Conservation (phyloP, 2,329 filamentous ascomycete genomes). For the Boeremia exigua region DNA sequence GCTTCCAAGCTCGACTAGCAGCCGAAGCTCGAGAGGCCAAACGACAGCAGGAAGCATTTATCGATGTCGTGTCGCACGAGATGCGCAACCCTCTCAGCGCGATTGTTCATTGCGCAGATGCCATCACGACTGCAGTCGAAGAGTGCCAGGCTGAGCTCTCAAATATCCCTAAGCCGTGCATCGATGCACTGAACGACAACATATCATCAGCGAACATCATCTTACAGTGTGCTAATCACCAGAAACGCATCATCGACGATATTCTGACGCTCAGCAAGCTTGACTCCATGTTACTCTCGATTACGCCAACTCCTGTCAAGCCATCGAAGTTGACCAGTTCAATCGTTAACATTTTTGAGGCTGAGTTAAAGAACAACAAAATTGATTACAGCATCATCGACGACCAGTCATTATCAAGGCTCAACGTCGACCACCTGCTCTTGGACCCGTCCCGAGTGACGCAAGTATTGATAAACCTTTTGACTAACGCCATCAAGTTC, state of each 20-base stretch:
- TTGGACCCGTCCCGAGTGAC: slow-evolving; percentile 53
- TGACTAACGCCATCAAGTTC: slow-evolving; percentile 62
- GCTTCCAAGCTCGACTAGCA: slow-evolving; percentile 46
- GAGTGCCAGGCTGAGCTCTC: slow-evolving; percentile 30
- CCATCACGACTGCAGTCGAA: slow-evolving; percentile 48
- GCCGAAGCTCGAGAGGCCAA: slow-evolving; percentile 49
- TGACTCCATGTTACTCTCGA: slow-evolving; percentile 52
- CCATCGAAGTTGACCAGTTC: slow-evolving; percentile 44
- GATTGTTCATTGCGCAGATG: slow-evolving; percentile 54
- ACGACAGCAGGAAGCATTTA: slow-evolving; percentile 49
- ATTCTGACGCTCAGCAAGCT: slow-evolving; percentile 55
- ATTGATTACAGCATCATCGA: slow-evolving; percentile 40
- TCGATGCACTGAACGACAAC: slow-evolving; percentile 39
- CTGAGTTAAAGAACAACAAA: slow-evolving; percentile 44
- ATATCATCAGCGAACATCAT: slow-evolving; percentile 51
- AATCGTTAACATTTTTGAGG: slow-evolving; percentile 49
- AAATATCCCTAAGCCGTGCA: slow-evolving; percentile 31
- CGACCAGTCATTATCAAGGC: slow-evolving; percentile 45
- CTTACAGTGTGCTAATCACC: slow-evolving; percentile 54
- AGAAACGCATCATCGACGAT: slow-evolving; percentile 58
- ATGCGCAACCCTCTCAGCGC: slow-evolving; percentile 55
- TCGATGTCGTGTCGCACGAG: slow-evolving; percentile 51
- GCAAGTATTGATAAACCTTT: slow-evolving; percentile 81
- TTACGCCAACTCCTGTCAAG: slow-evolving; percentile 50
- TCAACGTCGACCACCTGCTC: slow-evolving; percentile 49